A percentile compares a stretch with the other conserved stretches of the same genome.
phyloP scores from a whole-genome alignment of 164 flowering plant species.

The Magnolia changhungtana region DNA sequence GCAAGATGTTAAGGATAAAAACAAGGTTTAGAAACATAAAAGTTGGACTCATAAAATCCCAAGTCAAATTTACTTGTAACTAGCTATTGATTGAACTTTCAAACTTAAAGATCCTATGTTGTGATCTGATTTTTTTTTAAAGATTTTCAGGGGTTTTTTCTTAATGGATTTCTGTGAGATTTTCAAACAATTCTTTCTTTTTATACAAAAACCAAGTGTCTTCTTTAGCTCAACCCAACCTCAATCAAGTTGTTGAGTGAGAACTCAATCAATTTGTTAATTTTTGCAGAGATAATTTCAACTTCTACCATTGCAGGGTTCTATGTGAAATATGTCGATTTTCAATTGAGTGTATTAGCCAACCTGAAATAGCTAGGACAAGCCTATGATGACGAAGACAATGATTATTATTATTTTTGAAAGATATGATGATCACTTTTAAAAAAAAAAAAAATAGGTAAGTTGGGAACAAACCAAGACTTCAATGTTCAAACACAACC shows the following conservation, averaged over 20 bases:
- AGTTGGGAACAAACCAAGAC: no score
- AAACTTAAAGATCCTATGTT: neutral
- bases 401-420: no score
- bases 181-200: neutral
- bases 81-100: neutral
- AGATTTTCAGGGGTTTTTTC: neutral
- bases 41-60: neutral
- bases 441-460: no score
- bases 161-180: neutral
- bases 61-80: neutral
- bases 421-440: no score
- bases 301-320: neutral
- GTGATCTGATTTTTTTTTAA: neutral
- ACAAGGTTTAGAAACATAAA: neutral
- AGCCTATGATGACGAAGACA: neutral
- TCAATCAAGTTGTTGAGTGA: neutral
- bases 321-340: neutral
- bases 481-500: no score
- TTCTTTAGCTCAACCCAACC: neutral
- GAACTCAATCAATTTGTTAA: neutral
- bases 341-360: neutral
- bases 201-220: neutral
- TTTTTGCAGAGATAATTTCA: neutral
- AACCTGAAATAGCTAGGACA: neutral
- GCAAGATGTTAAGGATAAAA: neutral